Evolutionary conservation across 2,329 filamentous ascomycete species (phyloP).

Genomic region (Pseudogymnoascus sp.): DNA sequence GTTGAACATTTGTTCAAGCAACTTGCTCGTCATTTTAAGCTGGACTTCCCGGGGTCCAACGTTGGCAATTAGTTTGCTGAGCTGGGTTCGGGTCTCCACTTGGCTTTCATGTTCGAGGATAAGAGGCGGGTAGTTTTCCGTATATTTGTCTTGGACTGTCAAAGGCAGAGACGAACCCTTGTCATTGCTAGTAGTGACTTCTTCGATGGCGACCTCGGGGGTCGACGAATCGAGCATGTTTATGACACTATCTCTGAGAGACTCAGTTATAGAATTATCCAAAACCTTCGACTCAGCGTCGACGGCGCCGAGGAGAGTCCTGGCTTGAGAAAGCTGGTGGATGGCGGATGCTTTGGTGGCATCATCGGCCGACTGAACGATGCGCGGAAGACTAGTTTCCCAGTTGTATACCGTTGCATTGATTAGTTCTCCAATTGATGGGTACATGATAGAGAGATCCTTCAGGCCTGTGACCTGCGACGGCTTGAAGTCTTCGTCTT

Average conservation of each 20-base stretch:
- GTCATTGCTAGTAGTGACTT: constrained; percentile 12
- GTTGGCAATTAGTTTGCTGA: constrained; percentile 50
- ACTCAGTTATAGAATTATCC: constrained; percentile 58
- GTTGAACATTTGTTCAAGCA: constrained; percentile 57
- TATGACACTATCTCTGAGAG: constrained; percentile 67
- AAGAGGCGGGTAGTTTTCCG: constrained; percentile 49
- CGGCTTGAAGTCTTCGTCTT: constrained; percentile 35
- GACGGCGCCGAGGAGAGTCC: constrained; percentile 56
- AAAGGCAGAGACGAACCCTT: constrained; percentile 27
- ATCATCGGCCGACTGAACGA: constrained; percentile 81
- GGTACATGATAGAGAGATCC: constrained; percentile 56
- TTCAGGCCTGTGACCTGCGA: constrained; percentile 43
- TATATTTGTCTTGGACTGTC: constrained; percentile 18
- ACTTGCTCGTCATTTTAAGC: constrained; percentile 53
- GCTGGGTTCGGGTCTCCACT: constrained; percentile 48
- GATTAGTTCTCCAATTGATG: constrained; percentile 54
- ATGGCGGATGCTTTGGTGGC: constrained; percentile 65
- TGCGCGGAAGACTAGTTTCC: constrained; percentile 69
- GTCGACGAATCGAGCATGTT: constrained; percentile 20
- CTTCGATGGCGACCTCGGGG: constrained; percentile 23
- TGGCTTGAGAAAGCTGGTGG: constrained; percentile 67
- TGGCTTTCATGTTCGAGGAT: constrained; percentile 61
- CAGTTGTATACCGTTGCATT: constrained; percentile 71
- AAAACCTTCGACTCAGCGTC: constrained; percentile 59
- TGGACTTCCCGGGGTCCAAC: constrained; percentile 53